phyloP scores from a whole-genome alignment of 345 rosid species.

The Cardamine occulta region DNA sequence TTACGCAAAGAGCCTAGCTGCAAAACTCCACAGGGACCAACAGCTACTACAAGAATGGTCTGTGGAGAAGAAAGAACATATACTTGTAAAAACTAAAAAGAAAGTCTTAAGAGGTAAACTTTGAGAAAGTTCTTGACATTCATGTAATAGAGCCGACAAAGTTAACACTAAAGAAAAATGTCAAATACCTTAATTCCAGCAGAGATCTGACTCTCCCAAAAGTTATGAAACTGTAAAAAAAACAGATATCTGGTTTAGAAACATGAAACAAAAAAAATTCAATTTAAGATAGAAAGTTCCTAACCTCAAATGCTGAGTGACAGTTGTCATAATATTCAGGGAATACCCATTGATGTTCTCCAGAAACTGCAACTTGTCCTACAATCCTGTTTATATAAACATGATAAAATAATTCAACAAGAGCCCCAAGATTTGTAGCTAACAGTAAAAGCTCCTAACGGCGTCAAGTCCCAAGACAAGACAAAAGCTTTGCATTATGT shows the following conservation, averaged over 20 bases:
- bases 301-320: slow-evolving; percentile 66
- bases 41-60: slow-evolving; percentile 79
- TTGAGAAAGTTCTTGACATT: slow-evolving; percentile 22
- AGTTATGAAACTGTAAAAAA: slow-evolving; percentile 63
- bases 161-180: slow-evolving; percentile 5
- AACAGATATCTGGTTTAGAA: neutral
- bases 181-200: slow-evolving; percentile 77
- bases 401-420: slow-evolving; percentile 10
- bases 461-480: neutral
- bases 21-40: slow-evolving; percentile 79
- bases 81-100: neutral
- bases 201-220: slow-evolving; percentile 78
- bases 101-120: neutral
- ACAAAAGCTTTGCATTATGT: neutral
- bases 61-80: slow-evolving; percentile 41
- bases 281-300: slow-evolving; percentile 16
- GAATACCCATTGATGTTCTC: slow-evolving; percentile 75
- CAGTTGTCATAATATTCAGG: slow-evolving; percentile 53
- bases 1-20: slow-evolving; percentile 82
- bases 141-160: slow-evolving; percentile 7
- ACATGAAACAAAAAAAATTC: neutral
- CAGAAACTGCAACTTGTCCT: slow-evolving; percentile 84
- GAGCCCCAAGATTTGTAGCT: neutral
- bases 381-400: slow-evolving; percentile 63
- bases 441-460: slow-evolving; percentile 3